Base-by-base conservation (phyloP, 106 monocot species). In the Allium sativum region DNA sequence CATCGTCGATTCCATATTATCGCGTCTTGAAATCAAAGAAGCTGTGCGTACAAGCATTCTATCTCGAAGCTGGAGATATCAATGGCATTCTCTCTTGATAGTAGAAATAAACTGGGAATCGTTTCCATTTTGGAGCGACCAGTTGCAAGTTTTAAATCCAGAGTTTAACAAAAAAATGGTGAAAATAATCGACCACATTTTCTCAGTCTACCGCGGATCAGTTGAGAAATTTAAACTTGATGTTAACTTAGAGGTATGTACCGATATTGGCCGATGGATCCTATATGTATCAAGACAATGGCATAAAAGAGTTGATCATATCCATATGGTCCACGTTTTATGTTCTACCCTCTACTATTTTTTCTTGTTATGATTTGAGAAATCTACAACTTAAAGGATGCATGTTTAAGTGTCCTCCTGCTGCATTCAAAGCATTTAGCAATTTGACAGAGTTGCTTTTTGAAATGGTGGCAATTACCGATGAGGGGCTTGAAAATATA, bases 251-350 rank as follows among this genome's bases (percentile, higher is more conserved):
- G 7, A 22, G 10, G 45, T 13, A 1, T 40, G 21, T 40, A 11
- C 18, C 7, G 51, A 21, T 40, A 52, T 65, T 16, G 65, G 40
- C 31, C 0, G 65, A 40, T 65, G 65, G 65, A 65, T 65, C 19
- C 65, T 52, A 15, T 65, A 15, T 31, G 18, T 65, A 7, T 63
- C 62, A 7, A 63, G 62, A n/a, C 44, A 63, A 63, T 63, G 62
- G 62, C 46, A 63, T 63, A 12, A 45, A 51, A 64, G 48, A 64
- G 21, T 13, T 64, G 3, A 51, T 2, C 10, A 4, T 64, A 13
- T 4, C 8, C 41, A 54, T 10, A 54, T 42, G 21, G 66, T 40
- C 17, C 6, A 2, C 4, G 18, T 3, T 17, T 7, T 66, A 66
- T 66, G 54, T 53, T 42, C 45, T 10, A 40, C 22, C 66, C 40